Base-by-base conservation (phyloP, 2,329 filamentous ascomycete species). In the Colletotrichum plurivorum region DNA sequence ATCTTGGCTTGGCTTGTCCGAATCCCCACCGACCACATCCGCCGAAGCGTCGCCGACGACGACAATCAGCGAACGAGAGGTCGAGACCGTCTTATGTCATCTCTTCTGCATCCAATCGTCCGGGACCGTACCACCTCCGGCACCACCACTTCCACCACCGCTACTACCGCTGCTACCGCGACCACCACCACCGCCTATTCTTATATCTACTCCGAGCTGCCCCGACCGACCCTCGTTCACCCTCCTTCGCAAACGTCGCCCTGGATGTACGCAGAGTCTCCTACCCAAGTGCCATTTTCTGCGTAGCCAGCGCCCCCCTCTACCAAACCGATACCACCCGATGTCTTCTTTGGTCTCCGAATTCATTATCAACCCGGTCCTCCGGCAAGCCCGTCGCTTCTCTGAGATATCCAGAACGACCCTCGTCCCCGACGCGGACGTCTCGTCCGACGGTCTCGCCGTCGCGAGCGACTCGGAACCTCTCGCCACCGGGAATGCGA, bases 311-410 rank as follows among this genome's bases (percentile, higher is more conserved):
- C 53, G 45, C 59, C 58, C 52, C 52, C 52, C 59, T 22, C 39
- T 53, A 52, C 22, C 22, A 36, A 20, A 10, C 36, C 31, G n/a
- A 45, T n/a, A 18, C 36, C 48, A 45, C 63, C 63, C 73, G 75
- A 92, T 92, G 89, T 85, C 87, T 78, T 89, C 85, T 73, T 82
- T 91, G 75, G 89, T 92, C 62, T 87, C 88, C 75, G 87, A 90
- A 70, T 90, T 90, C 77, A 81, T 91, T 74, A 89, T 91, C 78
- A 90, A 90, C 71, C 89, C 90, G 67, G 88, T 91, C 74, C 80
- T 91, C 73, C 88, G 89, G 77, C 89, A 91, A 79, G 89, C 89
- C 74, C 88, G 89, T 71, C 88, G 88, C 71, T 87, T 92, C 75
- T 91, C 90, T 56, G 83, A 84, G 74, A 83, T 83, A 68, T 84